Evolutionary conservation across 371 early-diverging fungal genomes (phyloP).

Genomic region (Sporodiniella umbellata): DNA sequence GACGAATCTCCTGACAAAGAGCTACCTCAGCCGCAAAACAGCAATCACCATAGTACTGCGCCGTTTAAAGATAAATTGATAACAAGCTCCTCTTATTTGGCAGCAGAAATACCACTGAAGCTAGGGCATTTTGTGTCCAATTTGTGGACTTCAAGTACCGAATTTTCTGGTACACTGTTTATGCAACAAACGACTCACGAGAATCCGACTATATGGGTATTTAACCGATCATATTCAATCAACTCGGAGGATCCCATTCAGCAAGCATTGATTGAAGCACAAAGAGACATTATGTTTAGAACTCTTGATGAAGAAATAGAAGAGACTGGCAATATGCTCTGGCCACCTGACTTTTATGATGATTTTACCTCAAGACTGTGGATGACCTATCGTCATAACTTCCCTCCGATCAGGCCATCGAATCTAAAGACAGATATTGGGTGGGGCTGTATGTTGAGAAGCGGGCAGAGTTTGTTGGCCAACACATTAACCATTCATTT

Average conservation of each 20-base stretch:
- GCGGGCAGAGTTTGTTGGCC: constrained; percentile 91
- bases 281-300: constrained; percentile 32
- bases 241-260: constrained; percentile 25
- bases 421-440: constrained; percentile 84
- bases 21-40: constrained; percentile 48
- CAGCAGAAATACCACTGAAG: constrained; percentile 51
- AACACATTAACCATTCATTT: constrained; percentile 75
- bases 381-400: constrained; percentile 92
- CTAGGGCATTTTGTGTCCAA: constrained; percentile 49
- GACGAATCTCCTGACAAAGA: constrained; percentile 9
- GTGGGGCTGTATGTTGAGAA: constrained; percentile 97
- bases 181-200: constrained; percentile 8
- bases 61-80: constrained; percentile 44
- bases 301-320: background rate
- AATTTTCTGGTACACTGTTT: constrained; percentile 26
- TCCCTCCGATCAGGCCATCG: constrained; percentile 79
- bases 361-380: constrained; percentile 81
- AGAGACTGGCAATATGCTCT: constrained; percentile 9
- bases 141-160: constrained; percentile 39
- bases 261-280: constrained; percentile 34
- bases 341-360: constrained; percentile 56
- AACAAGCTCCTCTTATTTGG: constrained; percentile 48
- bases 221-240: constrained; percentile 29
- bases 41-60: constrained; percentile 42
- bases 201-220: constrained; percentile 26